Base-by-base conservation (phyloP, 768 basidiomycete genomes). In the Rickenella mellea region DNA sequence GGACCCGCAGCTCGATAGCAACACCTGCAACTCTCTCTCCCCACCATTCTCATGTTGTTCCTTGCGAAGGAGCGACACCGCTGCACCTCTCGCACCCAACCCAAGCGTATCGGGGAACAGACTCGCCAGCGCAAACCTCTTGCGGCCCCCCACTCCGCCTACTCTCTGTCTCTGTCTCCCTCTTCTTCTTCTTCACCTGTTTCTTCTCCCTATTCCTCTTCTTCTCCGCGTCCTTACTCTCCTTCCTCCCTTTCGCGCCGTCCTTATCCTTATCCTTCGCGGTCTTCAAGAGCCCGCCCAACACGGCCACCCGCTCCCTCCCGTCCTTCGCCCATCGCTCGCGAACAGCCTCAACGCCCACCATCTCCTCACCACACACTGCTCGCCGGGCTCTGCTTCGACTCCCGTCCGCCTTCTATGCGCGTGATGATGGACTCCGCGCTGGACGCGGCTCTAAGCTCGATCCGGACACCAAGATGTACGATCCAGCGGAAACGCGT, bases 41-140 rank as follows among this genome's bases (percentile, higher is more conserved):
- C 44, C 48, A 36, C 49, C 45, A 12, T 25, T 6, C 24, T 55
- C 43, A n/a, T 48, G 37, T 50, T 55, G 11, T n/a, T n/a, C n/a
- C n/a, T n/a, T n/a, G n/a, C n/a, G n/a, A n/a, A n/a, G n/a, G n/a
- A n/a, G n/a, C n/a, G n/a, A n/a, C n/a, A 54, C 50, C n/a, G n/a
- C n/a, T n/a, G n/a, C n/a, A n/a, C n/a, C n/a, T n/a, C n/a, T n/a
- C n/a, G n/a, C n/a, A n/a, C n/a, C n/a, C n/a, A n/a, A n/a, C n/a
- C n/a, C n/a, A 1, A 39, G 38, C 5, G 48, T 46, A 17, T 71
- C 70, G 0, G 78, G 74, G 61, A 86, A 86, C 29, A 88, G 66
- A 27, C 77, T 72, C 9, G 63, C 61, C 24, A 85, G 52, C 0
- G 75, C 65, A 6, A 70, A 74, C 45, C 80, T 62, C 51, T 64